Conservation (phyloP, 2,329 filamentous ascomycete genomes). For the Diaporthe sp. region DNA sequence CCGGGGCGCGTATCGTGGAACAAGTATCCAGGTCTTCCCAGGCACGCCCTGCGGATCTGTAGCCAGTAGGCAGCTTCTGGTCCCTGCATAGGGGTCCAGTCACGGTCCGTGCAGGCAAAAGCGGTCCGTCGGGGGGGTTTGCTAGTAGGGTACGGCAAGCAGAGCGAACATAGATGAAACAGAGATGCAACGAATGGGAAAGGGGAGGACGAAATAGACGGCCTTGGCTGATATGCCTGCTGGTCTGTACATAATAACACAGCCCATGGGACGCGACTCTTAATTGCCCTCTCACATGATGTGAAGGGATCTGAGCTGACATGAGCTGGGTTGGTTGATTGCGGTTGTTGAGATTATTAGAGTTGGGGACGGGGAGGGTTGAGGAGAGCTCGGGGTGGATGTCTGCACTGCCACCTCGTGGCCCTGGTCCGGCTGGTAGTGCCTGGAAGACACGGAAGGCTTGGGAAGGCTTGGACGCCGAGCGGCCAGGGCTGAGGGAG, state of each 20-base stretch:
- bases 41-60: neutral
- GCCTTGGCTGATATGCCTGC: slow-evolving; percentile 27
- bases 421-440: neutral
- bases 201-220: neutral
- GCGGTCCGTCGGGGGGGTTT: slow-evolving; percentile 9
- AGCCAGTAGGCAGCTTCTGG: slow-evolving; percentile 12
- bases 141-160: slow-evolving; percentile 23
- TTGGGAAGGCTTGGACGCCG: slow-evolving; percentile 25
- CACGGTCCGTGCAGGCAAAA: slow-evolving; percentile 20
- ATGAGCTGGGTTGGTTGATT: neutral
- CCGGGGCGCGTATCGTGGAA: slow-evolving; percentile 6
- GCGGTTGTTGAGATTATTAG: neutral
- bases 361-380: neutral
- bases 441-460: slow-evolving; percentile 26
- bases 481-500: slow-evolving; percentile 26
- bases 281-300: neutral
- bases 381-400: slow-evolving; percentile 4
- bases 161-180: slow-evolving; percentile 32
- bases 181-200: slow-evolving; percentile 29
- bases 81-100: slow-evolving; percentile 29
- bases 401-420: slow-evolving; percentile 28
- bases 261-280: neutral
- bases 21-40: neutral
- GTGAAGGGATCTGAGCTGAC: neutral
- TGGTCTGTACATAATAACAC: slow-evolving; percentile 7